Base-by-base conservation (phyloP, 2,329 filamentous ascomycete genomes). In the Lecanicillium sp. region DNA sequence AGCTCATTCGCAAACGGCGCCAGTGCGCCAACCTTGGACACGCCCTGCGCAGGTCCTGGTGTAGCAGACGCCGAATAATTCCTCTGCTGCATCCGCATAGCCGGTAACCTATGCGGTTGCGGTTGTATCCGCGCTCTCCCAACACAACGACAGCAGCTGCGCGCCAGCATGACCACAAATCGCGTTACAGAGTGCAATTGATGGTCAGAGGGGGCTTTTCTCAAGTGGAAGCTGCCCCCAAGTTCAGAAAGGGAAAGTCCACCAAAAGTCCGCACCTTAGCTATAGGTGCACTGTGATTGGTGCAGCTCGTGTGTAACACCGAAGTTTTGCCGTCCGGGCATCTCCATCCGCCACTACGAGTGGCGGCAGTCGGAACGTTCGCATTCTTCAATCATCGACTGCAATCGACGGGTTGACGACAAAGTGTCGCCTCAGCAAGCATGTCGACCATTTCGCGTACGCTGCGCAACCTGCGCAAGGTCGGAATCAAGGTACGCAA, bases 361-460 rank as follows among this genome's bases (percentile, higher is more conserved):
- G 6, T 11, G 7, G 11, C 6, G 7, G 22, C 22, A 25, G 22
- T n/a, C n/a, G n/a, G n/a, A 49, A 49, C 46, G 41, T 47, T 41
- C 43, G 18, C 16, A 33, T 34, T 36, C 35, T 37, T 17, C 40
- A 42, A 37, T 39, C 38, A 38, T 39, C 38, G 27, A 41, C 35
- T 28, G 35, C 32, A 33, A 35, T 34, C 44, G 44, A 47, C 14
- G 32, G 16, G 6, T 38, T 18, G 25, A 17, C 18, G 44, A 41
- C 49, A 47, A 51, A 57, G 55, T 55, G 53, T 44, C 49, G 40
- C 46, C 48, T 46, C 59, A 58, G 60, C 60, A 56, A 63, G 62
- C 62, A 98, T 98, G 92, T 96, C 92, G 71, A 95, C 87, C 44
- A 70, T 95, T 54, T 65, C 80, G 50, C 83, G 92, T 66, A 95